Evolutionary conservation across 164 flowering plant genomes (phyloP), one percentile per base, ranked within the genome.

Genomic region (Kingdonia uniflora): DNA sequence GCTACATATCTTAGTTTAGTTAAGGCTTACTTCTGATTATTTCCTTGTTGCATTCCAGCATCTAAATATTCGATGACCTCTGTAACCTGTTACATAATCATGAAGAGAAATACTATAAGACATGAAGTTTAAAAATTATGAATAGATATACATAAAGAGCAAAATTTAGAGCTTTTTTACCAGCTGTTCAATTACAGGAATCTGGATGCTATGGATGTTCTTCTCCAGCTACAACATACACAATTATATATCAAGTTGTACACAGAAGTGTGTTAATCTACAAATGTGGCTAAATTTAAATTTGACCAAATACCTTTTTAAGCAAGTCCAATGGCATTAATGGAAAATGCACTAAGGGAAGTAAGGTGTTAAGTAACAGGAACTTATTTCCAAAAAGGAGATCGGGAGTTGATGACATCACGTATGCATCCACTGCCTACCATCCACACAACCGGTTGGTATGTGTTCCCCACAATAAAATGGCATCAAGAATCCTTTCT

Each of bases 291-390:
- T 29, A 29, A 3, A 3, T 29, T 29, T 29, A 4, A 3, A 8
- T 53, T 19, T 0, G 41, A 39, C 15, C 15, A 19, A 33, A 14
- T 66, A 85, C 98, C 94, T 85, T 84, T 57, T 76, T 63, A 55
- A 92, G 87, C 67, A 79, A 58, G 51, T 68, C 25, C 54, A 52
- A 21, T 22, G 88, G 76, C 67, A 92, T 69, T 56, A 87, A 62
- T 2, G 91, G 79, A 68, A 87, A 87, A 50, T 96, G 86, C 51
- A 87, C 94, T 59, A 67, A 66, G 19, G 73, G 75, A 41, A 92
- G 58, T 50, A 85, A 65, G 20, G 52, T 59, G 49, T 67, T 51
- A 16, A 82, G 47, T 21, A 69, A 61, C 19, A 65, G 61, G 54
- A 87, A 78, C 69, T 88, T 84, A 56, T 78, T 78, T 50, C 76